Percentiles rank a stretch among this genome's conserved stretches.
Evolutionary conservation across 208 protist genomes (phyloP).

Genomic region (Trypanosoma rangeli): DNA sequence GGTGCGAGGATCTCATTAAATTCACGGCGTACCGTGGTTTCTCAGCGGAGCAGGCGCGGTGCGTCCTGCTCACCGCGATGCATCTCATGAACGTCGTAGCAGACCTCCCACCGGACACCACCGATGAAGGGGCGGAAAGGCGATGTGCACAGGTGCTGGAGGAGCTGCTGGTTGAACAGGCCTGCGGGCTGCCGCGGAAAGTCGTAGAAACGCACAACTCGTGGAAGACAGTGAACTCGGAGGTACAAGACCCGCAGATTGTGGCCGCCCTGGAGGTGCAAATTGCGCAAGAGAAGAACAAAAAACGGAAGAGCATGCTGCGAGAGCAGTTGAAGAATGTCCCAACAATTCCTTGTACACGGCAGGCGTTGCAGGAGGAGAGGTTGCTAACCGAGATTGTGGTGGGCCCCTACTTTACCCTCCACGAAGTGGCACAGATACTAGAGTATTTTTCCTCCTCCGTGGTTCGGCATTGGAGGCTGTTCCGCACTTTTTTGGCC

Average conservation of each 20-base stretch:
- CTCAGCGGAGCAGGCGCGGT: conserved; percentile 56
- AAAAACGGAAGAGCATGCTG: conserved; percentile 48
- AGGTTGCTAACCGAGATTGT: conserved; percentile 42
- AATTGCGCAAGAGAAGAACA: conserved; percentile 45
- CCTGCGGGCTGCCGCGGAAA: conserved; percentile 39
- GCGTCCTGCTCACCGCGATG: conserved; percentile 60
- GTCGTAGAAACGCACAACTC: conserved; percentile 33
- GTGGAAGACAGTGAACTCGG: conserved; percentile 24
- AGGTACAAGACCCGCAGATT: conserved; percentile 53
- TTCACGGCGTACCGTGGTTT: conserved; percentile 48
- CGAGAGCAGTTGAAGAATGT: conserved; percentile 37
- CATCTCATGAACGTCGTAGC: conserved; percentile 46
- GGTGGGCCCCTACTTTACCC: conserved; percentile 60
- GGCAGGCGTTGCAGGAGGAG: conserved; percentile 27
- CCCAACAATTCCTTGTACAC: conserved; percentile 34
- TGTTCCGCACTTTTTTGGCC: conserved; percentile 48
- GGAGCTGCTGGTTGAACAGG: conserved; percentile 49
- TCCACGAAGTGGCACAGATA: conserved; percentile 48
- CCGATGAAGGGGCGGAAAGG: conserved; percentile 34
- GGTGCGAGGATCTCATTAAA: conserved; percentile 67
- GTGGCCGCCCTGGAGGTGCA: conserved; percentile 46
- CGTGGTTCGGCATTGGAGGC: conserved; percentile 55
- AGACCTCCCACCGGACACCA: conserved; percentile 6
- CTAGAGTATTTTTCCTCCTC: conserved; percentile 64
- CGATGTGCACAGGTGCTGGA: conserved; percentile 32